Conservation (phyloP, 345 rosid genomes). For the Eucalyptus tenuipes region DNA sequence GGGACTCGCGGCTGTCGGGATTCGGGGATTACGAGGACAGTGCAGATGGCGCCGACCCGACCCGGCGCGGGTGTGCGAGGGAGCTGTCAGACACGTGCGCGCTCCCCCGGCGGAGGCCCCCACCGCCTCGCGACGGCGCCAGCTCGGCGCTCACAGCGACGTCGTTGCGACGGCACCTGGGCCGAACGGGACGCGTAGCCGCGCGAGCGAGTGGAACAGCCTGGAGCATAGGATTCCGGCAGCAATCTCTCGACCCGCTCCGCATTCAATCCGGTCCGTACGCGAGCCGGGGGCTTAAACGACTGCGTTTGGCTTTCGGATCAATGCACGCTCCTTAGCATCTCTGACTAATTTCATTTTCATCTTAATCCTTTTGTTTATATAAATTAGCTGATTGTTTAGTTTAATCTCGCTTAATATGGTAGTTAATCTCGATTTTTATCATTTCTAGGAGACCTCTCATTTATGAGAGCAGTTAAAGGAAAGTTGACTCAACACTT, state of each 20-base stretch:
- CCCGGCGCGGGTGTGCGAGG: slow-evolving; percentile 12
- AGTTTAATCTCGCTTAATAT: background rate
- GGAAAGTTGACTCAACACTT: background rate
- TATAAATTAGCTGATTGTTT: background rate
- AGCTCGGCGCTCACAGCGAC: background rate
- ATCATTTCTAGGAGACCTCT: background rate
- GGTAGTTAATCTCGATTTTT: background rate
- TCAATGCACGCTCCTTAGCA: background rate
- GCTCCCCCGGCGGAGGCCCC: background rate
- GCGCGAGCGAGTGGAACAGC: background rate
- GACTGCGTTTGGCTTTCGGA: background rate
- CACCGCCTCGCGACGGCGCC: background rate
- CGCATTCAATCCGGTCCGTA: background rate
- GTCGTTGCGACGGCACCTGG: background rate
- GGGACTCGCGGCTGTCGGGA: background rate
- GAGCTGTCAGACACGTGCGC: slow-evolving; percentile 43
- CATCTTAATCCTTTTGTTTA: background rate
- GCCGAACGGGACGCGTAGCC: background rate
- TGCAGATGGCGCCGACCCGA: background rate
- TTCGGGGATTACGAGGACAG: slow-evolving; percentile 26
- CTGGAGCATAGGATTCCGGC: background rate
- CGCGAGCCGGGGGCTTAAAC: background rate
- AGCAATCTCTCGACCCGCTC: background rate
- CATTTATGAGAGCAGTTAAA: no score
- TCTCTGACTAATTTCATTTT: background rate